Conservation (phyloP, 164 flowering plant genomes). For the Macadamia tetraphylla region DNA sequence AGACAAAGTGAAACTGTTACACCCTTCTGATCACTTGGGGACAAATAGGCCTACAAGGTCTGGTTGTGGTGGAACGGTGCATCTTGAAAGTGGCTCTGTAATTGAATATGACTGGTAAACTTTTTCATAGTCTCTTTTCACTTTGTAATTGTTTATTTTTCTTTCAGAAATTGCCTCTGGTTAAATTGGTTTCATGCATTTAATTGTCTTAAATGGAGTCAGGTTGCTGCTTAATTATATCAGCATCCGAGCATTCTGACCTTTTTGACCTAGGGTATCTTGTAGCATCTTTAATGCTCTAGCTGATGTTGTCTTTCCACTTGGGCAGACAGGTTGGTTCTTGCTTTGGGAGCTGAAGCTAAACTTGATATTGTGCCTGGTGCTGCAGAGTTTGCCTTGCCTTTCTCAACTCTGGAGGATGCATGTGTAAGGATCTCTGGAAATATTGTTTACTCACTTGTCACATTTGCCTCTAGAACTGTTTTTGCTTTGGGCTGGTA, state of each 20-base stretch:
- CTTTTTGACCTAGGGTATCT: not conserved
- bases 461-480: not conserved
- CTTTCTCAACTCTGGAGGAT: slow-evolving; percentile 87
- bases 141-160: not conserved
- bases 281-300: not conserved
- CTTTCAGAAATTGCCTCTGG: not conserved
- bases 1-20: slow-evolving; percentile 66
- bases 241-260: too few relatives aligned
- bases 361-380: slow-evolving; percentile 89
- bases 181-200: not conserved
- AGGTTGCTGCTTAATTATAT: not conserved
- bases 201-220: not conserved
- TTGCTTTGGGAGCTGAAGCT: slow-evolving; percentile 93
- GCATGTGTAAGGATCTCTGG: slow-evolving; percentile 51
- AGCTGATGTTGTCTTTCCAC: slow-evolving; percentile 23
- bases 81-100: slow-evolving; percentile 76
- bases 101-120: slow-evolving; percentile 97
- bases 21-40: slow-evolving; percentile 56
- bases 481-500: not conserved
- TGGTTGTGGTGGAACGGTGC: slow-evolving; percentile 63
- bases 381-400: slow-evolving; percentile 77
- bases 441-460: not conserved
- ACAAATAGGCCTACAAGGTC: slow-evolving; percentile 29
- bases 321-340: slow-evolving; percentile 99
- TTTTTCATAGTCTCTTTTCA: slow-evolving; percentile 5